A percentile compares a stretch with the other conserved stretches of the same genome.
Conservation (phyloP, 139 green algal species). For the Ostreobium quekettii region DNA sequence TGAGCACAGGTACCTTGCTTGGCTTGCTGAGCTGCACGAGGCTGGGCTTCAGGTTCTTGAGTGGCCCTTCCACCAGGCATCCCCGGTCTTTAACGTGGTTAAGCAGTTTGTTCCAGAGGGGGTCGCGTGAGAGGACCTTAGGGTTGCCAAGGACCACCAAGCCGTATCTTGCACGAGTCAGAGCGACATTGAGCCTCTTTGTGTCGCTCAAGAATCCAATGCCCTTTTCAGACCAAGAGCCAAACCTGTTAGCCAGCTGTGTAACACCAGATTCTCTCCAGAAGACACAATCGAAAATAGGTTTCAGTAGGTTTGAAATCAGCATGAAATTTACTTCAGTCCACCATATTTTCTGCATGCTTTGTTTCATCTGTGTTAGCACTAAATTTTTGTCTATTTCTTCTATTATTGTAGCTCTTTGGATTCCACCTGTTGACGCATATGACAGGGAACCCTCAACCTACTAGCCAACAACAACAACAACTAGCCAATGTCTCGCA, state of each 20-base stretch:
- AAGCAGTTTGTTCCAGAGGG: constrained; percentile 89
- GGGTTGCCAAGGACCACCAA: constrained; percentile 93
- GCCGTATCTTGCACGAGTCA: constrained; percentile 82
- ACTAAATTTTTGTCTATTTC: too few species aligned
- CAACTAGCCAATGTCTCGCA: too few species aligned
- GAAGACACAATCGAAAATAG: too few species aligned
- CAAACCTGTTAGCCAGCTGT: not conserved
- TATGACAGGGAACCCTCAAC: too few species aligned
- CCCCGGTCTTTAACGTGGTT: constrained; percentile 79
- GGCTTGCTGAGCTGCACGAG: constrained; percentile 72
- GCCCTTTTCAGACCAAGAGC: constrained; percentile 55
- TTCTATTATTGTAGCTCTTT: too few species aligned
- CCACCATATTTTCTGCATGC: too few species aligned
- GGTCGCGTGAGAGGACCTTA: constrained; percentile 44
- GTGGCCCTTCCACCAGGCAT: constrained; percentile 83
- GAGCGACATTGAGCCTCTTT: constrained; percentile 90
- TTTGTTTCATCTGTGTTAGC: too few species aligned
- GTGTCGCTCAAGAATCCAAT: constrained; percentile 96
- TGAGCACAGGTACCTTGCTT: constrained; percentile 35
- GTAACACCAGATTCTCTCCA: too few species aligned
- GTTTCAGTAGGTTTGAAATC: too few species aligned
- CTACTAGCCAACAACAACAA: too few species aligned
- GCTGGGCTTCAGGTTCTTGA: constrained; percentile 84
- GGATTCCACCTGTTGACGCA: too few species aligned
- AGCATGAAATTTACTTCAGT: too few species aligned